These are phyloP conservation scores for Globisporangium splendens DNA, from an alignment of 352 stramenopile species.

Conservation along the genomic window DNA sequence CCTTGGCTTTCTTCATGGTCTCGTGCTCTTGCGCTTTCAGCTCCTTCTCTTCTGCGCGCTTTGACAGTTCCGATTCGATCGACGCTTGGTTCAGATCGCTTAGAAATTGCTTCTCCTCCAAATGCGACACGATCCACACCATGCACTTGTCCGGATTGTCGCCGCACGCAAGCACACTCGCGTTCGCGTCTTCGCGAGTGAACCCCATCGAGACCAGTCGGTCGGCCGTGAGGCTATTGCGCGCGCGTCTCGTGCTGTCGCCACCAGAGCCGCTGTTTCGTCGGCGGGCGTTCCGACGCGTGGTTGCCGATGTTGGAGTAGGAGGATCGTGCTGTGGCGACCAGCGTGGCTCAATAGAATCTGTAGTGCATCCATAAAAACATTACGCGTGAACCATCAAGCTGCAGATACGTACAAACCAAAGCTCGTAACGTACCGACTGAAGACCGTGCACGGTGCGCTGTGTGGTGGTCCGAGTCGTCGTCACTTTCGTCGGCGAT, in stretches of 20 bases:
- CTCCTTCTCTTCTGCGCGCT: slow-evolving; percentile 52
- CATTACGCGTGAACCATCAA: not conserved
- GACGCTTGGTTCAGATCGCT: slow-evolving; percentile 70
- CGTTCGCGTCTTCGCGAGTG: slow-evolving; percentile 49
- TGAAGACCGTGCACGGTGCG: not conserved
- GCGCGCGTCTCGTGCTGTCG: slow-evolving; percentile 18
- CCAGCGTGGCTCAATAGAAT: not conserved
- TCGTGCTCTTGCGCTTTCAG: slow-evolving; percentile 59
- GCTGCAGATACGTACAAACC: no score
- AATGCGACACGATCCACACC: slow-evolving; percentile 73
- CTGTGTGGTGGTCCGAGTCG: not conserved
- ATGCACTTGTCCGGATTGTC: slow-evolving; percentile 71
- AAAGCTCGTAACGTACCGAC: not conserved
- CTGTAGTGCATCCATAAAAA: not conserved
- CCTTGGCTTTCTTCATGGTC: slow-evolving; percentile 39
- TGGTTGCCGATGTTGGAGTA: not conserved
- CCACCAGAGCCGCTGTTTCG: not conserved
- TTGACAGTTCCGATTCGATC: slow-evolving; percentile 72
- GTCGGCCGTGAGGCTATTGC: slow-evolving; percentile 54
- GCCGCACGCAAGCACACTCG: slow-evolving; percentile 52
- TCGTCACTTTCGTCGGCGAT: slow-evolving; percentile 5
- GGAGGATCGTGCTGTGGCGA: slow-evolving; percentile 3
- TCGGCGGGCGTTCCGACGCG: slow-evolving; percentile 15
- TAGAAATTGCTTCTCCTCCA: slow-evolving; percentile 70
- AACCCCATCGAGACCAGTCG: slow-evolving; percentile 66